phyloP scores from a whole-genome alignment of 768 basidiomycete species.

The Leccinum disarticulatum region DNA sequence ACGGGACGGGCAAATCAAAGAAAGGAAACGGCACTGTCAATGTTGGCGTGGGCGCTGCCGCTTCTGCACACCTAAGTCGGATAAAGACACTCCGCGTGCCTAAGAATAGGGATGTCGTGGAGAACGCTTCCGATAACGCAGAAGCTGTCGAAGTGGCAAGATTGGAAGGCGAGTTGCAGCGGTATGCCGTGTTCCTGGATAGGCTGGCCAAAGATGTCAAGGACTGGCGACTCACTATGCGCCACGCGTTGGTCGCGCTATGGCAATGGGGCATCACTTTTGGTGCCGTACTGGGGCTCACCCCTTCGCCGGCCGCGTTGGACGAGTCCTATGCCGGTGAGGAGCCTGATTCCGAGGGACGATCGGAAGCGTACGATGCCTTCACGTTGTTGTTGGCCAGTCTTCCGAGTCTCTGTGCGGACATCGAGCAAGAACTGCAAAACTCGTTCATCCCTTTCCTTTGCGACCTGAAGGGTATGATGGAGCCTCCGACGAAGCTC shows the following conservation, averaged over 20 bases:
- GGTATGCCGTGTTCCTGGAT: conserved; percentile 56
- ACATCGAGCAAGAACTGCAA: conserved; percentile 54
- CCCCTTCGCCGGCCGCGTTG: conserved; percentile 34
- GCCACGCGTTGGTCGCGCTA: conserved; percentile 48
- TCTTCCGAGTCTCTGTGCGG: conserved; percentile 51
- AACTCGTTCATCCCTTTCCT: conserved; percentile 58
- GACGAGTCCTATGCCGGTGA: conserved; percentile 8
- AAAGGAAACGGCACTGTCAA: conserved; percentile 41
- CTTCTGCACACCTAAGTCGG: conserved; percentile 57
- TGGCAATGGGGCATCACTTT: conserved; percentile 65
- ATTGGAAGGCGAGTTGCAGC: conserved; percentile 57
- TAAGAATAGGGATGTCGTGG: conserved; percentile 31
- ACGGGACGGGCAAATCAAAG: conserved; percentile 38
- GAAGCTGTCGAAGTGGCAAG: conserved; percentile 52
- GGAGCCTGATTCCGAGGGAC: conserved; percentile 25
- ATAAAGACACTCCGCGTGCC: conserved; percentile 52
- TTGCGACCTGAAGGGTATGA: conserved; percentile 54
- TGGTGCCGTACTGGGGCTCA: conserved; percentile 64
- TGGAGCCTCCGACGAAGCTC: conserved; percentile 62
- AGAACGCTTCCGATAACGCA: conserved; percentile 35
- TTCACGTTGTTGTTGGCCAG: conserved; percentile 60
- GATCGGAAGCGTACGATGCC: conserved; percentile 68
- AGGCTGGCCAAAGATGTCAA: conserved; percentile 60
- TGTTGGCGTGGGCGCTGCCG: conserved; percentile 45
- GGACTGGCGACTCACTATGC: conserved; percentile 60